These are phyloP conservation scores for Nigrograna mackinnonii DNA, from an alignment of 2,329 filamentous ascomycete genomes.

Conservation along the genomic window DNA sequence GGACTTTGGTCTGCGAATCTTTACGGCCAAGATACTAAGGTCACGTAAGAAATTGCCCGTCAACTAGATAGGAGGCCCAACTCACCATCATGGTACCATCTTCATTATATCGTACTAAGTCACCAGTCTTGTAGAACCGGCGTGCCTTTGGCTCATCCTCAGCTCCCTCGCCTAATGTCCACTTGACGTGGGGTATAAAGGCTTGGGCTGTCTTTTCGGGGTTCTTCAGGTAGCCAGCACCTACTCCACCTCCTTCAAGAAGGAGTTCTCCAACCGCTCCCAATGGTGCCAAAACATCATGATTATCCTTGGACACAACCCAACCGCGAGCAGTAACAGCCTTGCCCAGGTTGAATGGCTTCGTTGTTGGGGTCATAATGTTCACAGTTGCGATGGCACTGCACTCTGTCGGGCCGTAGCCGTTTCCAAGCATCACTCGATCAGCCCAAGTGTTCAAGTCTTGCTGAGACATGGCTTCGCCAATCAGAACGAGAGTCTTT, in stretches of 20 bases:
- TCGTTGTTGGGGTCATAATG: constrained; percentile 26
- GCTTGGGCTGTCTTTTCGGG: constrained; percentile 29
- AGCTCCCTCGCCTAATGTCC: constrained; percentile 13
- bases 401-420: constrained; percentile 46
- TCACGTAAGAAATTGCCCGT: neutral
- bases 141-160: constrained; percentile 3
- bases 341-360: constrained; percentile 39
- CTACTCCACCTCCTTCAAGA: constrained; percentile 41
- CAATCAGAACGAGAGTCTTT: constrained; percentile 30
- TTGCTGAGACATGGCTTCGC: constrained; percentile 36
- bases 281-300: constrained; percentile 37
- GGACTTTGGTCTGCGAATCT: constrained; percentile 41
- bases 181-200: constrained; percentile 26
- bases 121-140: constrained; percentile 40
- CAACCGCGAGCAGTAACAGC: constrained; percentile 37
- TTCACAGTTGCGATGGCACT: constrained; percentile 37
- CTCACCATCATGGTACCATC: constrained; percentile 35
- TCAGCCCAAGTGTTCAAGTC: constrained; percentile 41
- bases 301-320: constrained; percentile 42
- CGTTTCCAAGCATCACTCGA: constrained; percentile 39
- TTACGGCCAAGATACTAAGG: constrained; percentile 32
- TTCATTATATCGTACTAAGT: constrained; percentile 39
- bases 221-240: constrained; percentile 35
- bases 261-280: constrained; percentile 47
- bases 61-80: neutral